phyloP scores from a whole-genome alignment of 2,329 filamentous ascomycete species.

The Lasiodiplodia hormozganensis region DNA sequence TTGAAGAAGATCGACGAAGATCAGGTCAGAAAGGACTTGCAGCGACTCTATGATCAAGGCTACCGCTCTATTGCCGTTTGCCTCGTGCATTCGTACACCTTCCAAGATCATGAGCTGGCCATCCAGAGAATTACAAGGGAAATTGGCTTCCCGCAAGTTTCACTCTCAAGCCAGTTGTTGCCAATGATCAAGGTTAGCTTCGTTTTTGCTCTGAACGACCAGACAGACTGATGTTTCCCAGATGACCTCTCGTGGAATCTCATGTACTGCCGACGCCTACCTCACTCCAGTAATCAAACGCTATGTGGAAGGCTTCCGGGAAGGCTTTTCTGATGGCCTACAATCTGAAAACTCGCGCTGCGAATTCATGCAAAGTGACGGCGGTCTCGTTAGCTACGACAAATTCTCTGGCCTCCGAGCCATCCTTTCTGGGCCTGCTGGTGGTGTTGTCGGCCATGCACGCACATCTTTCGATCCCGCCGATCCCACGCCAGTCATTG shows the following conservation, averaged over 20 bases:
- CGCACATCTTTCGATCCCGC: conserved; percentile 40
- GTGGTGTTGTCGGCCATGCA: conserved; percentile 44
- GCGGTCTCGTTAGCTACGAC: conserved; percentile 38
- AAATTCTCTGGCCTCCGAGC: conserved; percentile 42
- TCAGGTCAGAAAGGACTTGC: conserved; percentile 30
- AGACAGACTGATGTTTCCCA: neutral
- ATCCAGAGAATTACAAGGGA: conserved; percentile 39
- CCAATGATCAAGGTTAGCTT: conserved; percentile 37
- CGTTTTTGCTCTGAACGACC: neutral
- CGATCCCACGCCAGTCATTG: conserved; percentile 38
- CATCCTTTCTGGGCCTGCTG: conserved; percentile 44
- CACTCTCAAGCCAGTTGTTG: conserved; percentile 37
- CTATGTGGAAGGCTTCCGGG: conserved; percentile 37
- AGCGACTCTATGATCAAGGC: conserved; percentile 41
- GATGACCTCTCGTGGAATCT: conserved; percentile 27
- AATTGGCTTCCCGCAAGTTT: conserved; percentile 41
- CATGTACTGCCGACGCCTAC: conserved; percentile 30
- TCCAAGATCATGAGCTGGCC: conserved; percentile 40
- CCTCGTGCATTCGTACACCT: conserved; percentile 44
- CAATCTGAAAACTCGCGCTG: conserved; percentile 39
- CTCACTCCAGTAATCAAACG: conserved; percentile 37
- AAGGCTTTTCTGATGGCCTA: conserved; percentile 38
- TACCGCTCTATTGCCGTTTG: conserved; percentile 47
- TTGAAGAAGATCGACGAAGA: conserved; percentile 35
- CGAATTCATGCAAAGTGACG: conserved; percentile 47